phyloP scores from a whole-genome alignment of 495 filamentous ascomycete species.

The Daldinia grandis region DNA sequence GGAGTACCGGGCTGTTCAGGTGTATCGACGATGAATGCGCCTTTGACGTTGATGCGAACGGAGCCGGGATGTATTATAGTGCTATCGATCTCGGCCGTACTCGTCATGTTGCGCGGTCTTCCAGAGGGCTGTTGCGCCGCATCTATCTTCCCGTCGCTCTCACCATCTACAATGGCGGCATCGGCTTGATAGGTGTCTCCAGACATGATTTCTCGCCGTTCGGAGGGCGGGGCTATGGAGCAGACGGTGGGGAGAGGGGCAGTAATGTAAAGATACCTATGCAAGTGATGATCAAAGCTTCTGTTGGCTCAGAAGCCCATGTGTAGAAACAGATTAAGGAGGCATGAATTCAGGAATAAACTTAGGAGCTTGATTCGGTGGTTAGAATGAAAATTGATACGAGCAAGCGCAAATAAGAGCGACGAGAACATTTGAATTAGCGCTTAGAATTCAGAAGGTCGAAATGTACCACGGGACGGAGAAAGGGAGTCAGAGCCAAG shows the following conservation, averaged over 20 bases:
- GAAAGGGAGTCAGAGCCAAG: conserved; percentile 8
- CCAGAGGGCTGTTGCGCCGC: conserved; percentile 13
- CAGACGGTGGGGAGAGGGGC: background rate
- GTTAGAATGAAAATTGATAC: background rate
- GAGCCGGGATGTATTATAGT: conserved; percentile 84
- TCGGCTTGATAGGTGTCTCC: conserved; percentile 36
- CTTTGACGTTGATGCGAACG: conserved; percentile 92
- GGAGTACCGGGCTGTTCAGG: conserved; percentile 59
- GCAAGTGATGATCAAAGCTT: conserved; percentile 14
- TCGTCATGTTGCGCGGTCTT: conserved; percentile 51
- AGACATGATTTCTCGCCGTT: conserved; percentile 22
- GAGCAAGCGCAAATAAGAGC: background rate
- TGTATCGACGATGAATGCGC: conserved; percentile 92
- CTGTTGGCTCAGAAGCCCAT: conserved; percentile 36
- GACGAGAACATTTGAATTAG: conserved; percentile 19
- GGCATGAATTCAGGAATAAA: conserved; percentile 35
- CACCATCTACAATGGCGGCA: conserved; percentile 27
- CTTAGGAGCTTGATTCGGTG: conserved; percentile 1
- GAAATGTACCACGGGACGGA: background rate
- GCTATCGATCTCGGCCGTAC: conserved; percentile 69
- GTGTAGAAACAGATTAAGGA: conserved; percentile 25
- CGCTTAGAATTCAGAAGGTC: background rate
- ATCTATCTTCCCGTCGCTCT: conserved; percentile 4
- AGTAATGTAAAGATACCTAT: background rate
- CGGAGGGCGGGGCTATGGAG: background rate